Base-by-base conservation (phyloP, 2,329 filamentous ascomycete species). In the Sclerotinia spermophila region DNA sequence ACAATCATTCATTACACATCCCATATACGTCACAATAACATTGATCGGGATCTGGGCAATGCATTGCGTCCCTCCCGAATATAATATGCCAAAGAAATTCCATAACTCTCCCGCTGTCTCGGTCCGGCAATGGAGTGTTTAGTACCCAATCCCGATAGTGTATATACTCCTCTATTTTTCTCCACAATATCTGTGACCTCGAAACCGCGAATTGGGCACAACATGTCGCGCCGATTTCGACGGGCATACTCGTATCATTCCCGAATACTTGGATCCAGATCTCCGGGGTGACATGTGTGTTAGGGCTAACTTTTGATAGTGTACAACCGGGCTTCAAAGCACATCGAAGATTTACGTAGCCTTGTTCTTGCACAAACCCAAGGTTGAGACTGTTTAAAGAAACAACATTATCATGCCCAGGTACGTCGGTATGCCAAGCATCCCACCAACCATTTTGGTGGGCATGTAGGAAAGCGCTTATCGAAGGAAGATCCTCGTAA, bases 1-100 rank as follows among this genome's bases (percentile, higher is more conserved):
- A 17, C 0, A 19, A 10, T 40, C 35, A 73, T 33, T 74, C 75
- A 72, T 78, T 74, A 60, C 77, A 78, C 7, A 78, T 71, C 0
- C 77, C 77, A 68, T 74, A 79, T 1, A 76, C 77, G 72, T 78
- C 77, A 65, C 77, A 79, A 62, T 78, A 77, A 51, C 77, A 79
- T 1, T 77, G 48, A 72, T 78, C 72, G 27, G 75, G 73, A 40
- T 69, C 58, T 6, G 75, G 73, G 64, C 77, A 78, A 38, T 75
- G 62, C 4, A 76, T 71, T 33, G 75, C 73, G 35, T 84, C 79
- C 74, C 86, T 85, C 70, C 86, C 86, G 75, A 89, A 89, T 17
- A 89, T 86, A 72, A 89, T 83, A 77, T 91, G 89, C 88, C 89
- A 91, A 35, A 88, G 79, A 74, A 89, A 90, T 76, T 91, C 89